Percentiles rank a stretch among this genome's conserved stretches.
Conservation (phyloP, 1,139 yeast genomes). For the Schizosaccharomyces versatilis region DNA sequence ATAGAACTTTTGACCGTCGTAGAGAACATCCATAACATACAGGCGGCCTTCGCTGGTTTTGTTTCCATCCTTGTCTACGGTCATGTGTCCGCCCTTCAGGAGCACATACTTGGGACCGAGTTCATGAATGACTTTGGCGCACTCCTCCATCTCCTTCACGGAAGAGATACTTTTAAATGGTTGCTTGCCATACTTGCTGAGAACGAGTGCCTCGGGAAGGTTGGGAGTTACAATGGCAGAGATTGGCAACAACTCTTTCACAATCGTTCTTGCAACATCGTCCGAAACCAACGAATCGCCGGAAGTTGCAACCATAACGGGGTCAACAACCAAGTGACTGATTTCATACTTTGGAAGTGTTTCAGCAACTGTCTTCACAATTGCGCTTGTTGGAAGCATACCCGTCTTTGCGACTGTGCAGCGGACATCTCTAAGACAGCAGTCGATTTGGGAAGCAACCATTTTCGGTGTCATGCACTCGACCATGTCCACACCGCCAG, state of each 20-base stretch:
- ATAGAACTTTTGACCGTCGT: slow-evolving; percentile 26
- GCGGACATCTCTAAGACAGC: slow-evolving; percentile 41
- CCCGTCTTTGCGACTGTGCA: slow-evolving; percentile 48
- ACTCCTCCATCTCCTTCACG: slow-evolving; percentile 22
- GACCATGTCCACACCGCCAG: slow-evolving; percentile 31
- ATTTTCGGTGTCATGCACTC: slow-evolving; percentile 27
- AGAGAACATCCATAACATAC: slow-evolving; percentile 26
- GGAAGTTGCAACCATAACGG: slow-evolving; percentile 7
- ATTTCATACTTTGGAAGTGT: slow-evolving; percentile 21
- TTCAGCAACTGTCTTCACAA: slow-evolving; percentile 29
- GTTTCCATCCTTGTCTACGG: slow-evolving; percentile 17
- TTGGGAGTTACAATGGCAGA: slow-evolving; percentile 64
- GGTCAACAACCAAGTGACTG: slow-evolving; percentile 24
- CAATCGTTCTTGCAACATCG: slow-evolving; percentile 22
- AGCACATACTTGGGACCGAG: slow-evolving; percentile 35
- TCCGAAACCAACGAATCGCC: slow-evolving; percentile 13
- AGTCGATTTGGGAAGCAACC: slow-evolving; percentile 28
- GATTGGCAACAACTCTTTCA: slow-evolving; percentile 24
- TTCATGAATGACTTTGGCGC: slow-evolving; percentile 27
- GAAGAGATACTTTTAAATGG: slow-evolving; percentile 14
- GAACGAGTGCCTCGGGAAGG: slow-evolving; percentile 35
- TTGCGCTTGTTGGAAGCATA: slow-evolving; percentile 37
- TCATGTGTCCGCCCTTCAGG: slow-evolving; percentile 72
- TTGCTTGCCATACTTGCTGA: slow-evolving; percentile 18
- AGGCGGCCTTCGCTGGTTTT: slow-evolving; percentile 10